Conservation (phyloP, 1,139 yeast genomes). For the Debaryomycetaceae sp. region DNA sequence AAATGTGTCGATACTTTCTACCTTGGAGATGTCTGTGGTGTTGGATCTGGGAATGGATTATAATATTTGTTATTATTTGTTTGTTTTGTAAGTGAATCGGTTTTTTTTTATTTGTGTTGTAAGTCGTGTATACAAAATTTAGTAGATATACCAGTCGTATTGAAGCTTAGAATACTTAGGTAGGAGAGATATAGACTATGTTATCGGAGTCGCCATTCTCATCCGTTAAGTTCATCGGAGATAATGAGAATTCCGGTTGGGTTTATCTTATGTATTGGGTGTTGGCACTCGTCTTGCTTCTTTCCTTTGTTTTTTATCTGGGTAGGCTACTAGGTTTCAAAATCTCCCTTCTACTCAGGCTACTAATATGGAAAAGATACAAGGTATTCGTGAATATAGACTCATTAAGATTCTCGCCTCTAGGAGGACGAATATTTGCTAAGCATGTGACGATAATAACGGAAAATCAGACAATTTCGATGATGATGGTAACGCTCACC, state of each 20-base stretch:
- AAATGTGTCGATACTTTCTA: too few relatives aligned
- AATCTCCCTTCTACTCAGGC: slow-evolving; percentile 48
- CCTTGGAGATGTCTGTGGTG: too few relatives aligned
- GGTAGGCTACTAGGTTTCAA: slow-evolving; percentile 69
- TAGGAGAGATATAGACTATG: not conserved
- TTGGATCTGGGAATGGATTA: too few relatives aligned
- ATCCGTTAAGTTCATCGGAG: slow-evolving; percentile 14
- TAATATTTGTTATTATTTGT: too few relatives aligned
- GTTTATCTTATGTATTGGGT: slow-evolving; percentile 84
- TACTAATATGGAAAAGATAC: slow-evolving; percentile 61
- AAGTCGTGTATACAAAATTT: not conserved
- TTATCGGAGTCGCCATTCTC: not conserved
- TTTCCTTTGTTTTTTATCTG: slow-evolving; percentile 71
- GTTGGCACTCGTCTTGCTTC: slow-evolving; percentile 56
- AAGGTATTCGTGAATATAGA: slow-evolving; percentile 63
- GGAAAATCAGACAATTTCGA: slow-evolving; percentile 64
- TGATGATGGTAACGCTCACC: slow-evolving; percentile 69
- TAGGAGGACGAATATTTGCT: slow-evolving; percentile 81
- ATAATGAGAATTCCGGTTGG: slow-evolving; percentile 59
- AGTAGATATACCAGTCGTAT: not conserved
- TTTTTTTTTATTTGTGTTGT: not conserved
- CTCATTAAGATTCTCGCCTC: slow-evolving; percentile 66
- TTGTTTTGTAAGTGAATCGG: not conserved
- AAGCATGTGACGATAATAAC: slow-evolving; percentile 72
- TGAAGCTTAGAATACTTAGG: not conserved